A percentile compares a stretch with the other conserved stretches of the same genome.
phyloP scores from a whole-genome alignment of 1,139 yeast genomes.

The Taphrina flavorubra region DNA sequence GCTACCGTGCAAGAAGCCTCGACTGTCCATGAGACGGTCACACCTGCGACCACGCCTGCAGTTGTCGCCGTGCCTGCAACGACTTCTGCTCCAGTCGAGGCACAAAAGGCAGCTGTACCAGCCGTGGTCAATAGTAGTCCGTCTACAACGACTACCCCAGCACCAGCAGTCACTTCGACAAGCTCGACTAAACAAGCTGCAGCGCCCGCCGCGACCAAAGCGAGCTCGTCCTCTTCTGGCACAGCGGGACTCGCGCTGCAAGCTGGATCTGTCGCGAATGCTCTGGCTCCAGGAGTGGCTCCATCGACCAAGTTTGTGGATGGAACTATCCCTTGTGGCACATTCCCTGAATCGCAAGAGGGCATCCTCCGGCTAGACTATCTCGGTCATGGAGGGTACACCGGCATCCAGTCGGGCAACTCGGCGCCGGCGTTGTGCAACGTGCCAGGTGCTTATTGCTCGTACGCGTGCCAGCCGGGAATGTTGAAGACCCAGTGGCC shows the following conservation, averaged over 20 bases:
- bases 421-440: conserved; percentile 62
- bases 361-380: conserved; percentile 87
- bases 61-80: conserved; percentile 56
- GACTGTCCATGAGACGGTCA: conserved; percentile 19
- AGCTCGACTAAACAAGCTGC: conserved; percentile 5
- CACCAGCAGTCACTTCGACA: conserved; percentile 3
- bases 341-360: conserved; percentile 79
- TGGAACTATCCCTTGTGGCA: conserved; percentile 74
- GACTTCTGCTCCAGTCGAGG: neutral
- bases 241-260: conserved; percentile 14
- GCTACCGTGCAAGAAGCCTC: conserved; percentile 15
- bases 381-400: conserved; percentile 88
- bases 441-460: conserved; percentile 82
- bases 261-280: conserved; percentile 26
- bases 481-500: conserved; percentile 99
- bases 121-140: neutral
- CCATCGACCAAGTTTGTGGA: conserved; percentile 73
- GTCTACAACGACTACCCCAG: conserved; percentile 10
- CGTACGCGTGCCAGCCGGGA: conserved; percentile 95
- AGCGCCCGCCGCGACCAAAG: neutral
- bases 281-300: conserved; percentile 20
- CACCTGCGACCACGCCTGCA: conserved; percentile 48
- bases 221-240: neutral
- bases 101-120: neutral
- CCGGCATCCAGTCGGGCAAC: conserved; percentile 70